phyloP scores from a whole-genome alignment of 1,139 yeast species.

The Hyphopichia khmerensis region DNA sequence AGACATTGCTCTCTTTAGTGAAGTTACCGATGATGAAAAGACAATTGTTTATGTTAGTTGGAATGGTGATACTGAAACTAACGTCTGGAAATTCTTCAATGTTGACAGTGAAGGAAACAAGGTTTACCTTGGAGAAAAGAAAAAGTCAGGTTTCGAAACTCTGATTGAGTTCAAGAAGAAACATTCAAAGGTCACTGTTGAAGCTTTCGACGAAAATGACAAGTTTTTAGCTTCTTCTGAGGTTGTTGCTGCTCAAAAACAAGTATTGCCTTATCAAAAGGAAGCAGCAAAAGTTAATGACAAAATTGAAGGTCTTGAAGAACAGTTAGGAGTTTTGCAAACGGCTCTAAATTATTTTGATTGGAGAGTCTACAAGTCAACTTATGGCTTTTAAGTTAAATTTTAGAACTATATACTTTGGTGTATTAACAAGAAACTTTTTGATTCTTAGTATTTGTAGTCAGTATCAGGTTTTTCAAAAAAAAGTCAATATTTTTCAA shows the following conservation, averaged over 20 bases:
- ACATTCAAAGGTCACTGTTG: conserved; percentile 15
- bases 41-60: conserved; percentile 31
- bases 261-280: background rate
- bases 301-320: background rate
- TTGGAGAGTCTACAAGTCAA: background rate
- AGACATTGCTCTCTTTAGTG: conserved; percentile 25
- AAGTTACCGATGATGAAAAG: conserved; percentile 12
- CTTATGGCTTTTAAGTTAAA: background rate
- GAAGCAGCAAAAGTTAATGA: background rate
- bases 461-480: too few relatives aligned
- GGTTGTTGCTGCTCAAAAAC: background rate
- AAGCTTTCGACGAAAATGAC: conserved; percentile 19
- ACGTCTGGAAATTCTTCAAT: conserved; percentile 23
- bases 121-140: conserved; percentile 17
- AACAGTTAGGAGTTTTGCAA: background rate
- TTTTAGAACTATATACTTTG: too few relatives aligned
- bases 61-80: conserved; percentile 40
- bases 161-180: conserved; percentile 8
- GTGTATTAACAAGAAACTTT: too few relatives aligned
- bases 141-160: conserved; percentile 31
- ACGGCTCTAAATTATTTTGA: background rate
- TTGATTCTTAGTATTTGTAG: too few relatives aligned
- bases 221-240: conserved; percentile 13
- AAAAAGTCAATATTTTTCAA: too few relatives aligned
- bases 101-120: conserved; percentile 12